Evolutionary conservation across 2,329 filamentous ascomycete species (phyloP).

Genomic region (Dactylellina haptotyla): DNA sequence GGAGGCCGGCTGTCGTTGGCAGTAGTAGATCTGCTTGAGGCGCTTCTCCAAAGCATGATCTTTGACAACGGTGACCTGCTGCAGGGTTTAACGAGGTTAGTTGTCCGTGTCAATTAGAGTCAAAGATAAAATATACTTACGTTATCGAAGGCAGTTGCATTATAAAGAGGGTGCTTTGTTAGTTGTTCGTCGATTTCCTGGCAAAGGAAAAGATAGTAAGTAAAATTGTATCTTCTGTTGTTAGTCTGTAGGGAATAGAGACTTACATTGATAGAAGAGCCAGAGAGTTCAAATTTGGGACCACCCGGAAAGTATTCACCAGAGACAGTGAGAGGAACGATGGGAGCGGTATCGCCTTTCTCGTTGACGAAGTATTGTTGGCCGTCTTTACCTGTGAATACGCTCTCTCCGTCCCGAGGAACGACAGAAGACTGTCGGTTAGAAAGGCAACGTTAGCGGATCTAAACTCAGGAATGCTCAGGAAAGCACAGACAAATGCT

Average conservation of each 20-base stretch:
- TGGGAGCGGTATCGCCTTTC: neutral
- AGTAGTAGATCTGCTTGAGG: slow-evolving; percentile 5
- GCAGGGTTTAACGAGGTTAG: too few species aligned
- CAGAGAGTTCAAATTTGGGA: neutral
- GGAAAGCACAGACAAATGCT: too few species aligned
- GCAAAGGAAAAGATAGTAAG: neutral
- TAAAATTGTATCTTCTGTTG: neutral
- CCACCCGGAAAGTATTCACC: slow-evolving; percentile 39
- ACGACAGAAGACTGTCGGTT: neutral
- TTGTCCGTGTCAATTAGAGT: neutral
- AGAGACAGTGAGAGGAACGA: slow-evolving; percentile 15
- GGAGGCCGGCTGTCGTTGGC: slow-evolving; percentile 1
- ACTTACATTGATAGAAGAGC: slow-evolving; percentile 27
- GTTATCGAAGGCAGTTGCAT: slow-evolving; percentile 6
- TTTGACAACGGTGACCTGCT: neutral
- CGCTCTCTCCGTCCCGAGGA: neutral
- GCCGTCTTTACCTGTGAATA: too few species aligned
- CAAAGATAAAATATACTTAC: neutral
- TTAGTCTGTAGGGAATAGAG: neutral
- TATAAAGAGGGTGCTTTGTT: neutral
- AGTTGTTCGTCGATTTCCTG: slow-evolving; percentile 1
- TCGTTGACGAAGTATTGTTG: neutral
- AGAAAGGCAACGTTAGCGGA: neutral
- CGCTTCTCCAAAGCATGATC: slow-evolving; percentile 2
- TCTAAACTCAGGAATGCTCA: too few species aligned